Evolutionary conservation across 2,329 filamentous ascomycete genomes (phyloP), one percentile per base, ranked within the genome.

Genomic region (Beauveria rudraprayagi): DNA sequence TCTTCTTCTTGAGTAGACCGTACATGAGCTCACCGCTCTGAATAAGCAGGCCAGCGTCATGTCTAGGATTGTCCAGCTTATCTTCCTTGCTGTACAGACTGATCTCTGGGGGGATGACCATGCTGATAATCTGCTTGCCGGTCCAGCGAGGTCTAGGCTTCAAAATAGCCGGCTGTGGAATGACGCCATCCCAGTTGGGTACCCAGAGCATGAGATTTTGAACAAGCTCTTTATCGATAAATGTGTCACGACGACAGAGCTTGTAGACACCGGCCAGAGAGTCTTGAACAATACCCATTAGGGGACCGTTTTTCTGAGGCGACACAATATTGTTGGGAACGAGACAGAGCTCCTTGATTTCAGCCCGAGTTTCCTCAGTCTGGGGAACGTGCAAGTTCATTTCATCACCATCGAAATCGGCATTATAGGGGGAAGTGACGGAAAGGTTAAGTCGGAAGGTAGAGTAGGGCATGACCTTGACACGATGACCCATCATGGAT

Each of bases 311-410:
- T 71, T 92, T 88, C 75, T 99, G 94, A 5, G 94, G 94, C 2
- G 95, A 99, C 10, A 99, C 95, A 70, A 99, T 97, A 75, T 99
- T 97, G 68, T 94, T 84, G 0, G 94, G 94, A n/a, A 99, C 94
- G 83, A 97, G 89, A 74, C 93, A 97, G 16, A 99, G 84, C 72
- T 97, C 89, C 74, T 87, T 91, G 67, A 99, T 86, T 75, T 99
- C 94, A 51, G 95, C 92, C 63, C 94, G 89, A 40, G 95, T 95
- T 75, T 99, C 95, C 71, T 99, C 92, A 43, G 90, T 94, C 71
- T 99, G 94, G 4, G 94, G 95, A 57, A 99, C 95, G 83, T 99
- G 94, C 78, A 99, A 85, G 73, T 99, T 99, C 94, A 99, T 99
- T 77, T 99, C 94, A 74, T 99, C 94, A 77, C 94, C 94, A 71